These are phyloP conservation scores for Stephanodiscus minutulus DNA, from an alignment of 108 stramenopile genomes.

Conservation along the genomic window DNA sequence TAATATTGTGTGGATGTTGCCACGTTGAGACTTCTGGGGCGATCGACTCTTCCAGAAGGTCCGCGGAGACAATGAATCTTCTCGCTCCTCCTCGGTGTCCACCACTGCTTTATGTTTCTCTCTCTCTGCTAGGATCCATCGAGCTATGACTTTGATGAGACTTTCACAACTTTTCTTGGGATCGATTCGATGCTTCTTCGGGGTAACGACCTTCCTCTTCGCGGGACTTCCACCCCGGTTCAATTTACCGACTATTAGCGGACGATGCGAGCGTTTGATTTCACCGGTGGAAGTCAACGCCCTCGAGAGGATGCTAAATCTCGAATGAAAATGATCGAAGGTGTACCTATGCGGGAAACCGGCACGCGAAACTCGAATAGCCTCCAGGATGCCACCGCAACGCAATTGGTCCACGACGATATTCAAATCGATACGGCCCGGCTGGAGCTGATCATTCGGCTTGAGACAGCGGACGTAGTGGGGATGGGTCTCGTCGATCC, in stretches of 20 bases:
- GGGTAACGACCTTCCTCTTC: neutral
- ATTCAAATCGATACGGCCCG: conserved; percentile 65
- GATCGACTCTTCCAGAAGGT: conserved; percentile 29
- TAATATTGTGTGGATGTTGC: conserved; percentile 18
- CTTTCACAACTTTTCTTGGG: conserved; percentile 34
- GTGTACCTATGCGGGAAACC: conserved; percentile 95
- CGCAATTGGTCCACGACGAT: conserved; percentile 93
- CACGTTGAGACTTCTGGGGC: conserved; percentile 3
- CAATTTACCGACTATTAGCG: neutral
- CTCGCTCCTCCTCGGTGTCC: neutral
- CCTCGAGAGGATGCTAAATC: conserved; percentile 66
- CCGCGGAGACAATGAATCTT: conserved; percentile 18
- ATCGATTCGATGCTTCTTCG: conserved; percentile 6
- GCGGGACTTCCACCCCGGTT: neutral
- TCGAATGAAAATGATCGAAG: conserved; percentile 80
- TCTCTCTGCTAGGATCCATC: conserved; percentile 31
- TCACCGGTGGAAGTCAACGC: neutral
- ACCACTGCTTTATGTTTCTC: conserved; percentile 10
- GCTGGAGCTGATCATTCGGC: conserved; percentile 92
- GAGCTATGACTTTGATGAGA: conserved; percentile 33
- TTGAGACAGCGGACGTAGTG: conserved; percentile 99
- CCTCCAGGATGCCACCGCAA: conserved; percentile 98
- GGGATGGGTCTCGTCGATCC: conserved; percentile 92
- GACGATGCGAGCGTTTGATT: neutral
- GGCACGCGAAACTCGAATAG: conserved; percentile 96